Evolutionary conservation across 2,329 filamentous ascomycete species (phyloP), one percentile per base, ranked within the genome.

Genomic region (Myriangium duriaei): DNA sequence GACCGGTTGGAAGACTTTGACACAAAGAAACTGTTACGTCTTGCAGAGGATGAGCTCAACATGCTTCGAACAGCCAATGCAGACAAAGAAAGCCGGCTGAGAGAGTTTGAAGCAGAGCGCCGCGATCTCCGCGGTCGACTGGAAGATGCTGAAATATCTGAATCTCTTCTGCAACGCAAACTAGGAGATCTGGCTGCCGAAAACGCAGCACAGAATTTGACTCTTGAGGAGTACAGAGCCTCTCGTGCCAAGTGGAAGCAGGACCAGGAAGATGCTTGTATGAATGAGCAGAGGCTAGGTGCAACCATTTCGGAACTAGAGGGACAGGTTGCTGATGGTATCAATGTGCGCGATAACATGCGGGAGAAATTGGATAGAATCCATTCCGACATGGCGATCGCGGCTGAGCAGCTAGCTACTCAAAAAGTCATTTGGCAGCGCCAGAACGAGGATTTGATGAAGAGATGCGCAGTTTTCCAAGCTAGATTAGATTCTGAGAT

Each of bases 351-450:
- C 41, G 84, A 94, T 55, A 76, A 71, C 43, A 87, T 92, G 73
- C 79, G 85, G 47, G 68, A 69, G 55, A 93, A 91, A 59, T 81
- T 95, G 51, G 75, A 88, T 49, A 76, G 76, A 42, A 67, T 98
- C 28, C 87, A 96, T 59, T 74, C 85, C 45, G 85, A 95, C 49
- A 88, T 96, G 79, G 73, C 77, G 19, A 68, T 68, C 40, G 82
- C 85, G 34, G 79, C 83, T 37, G 75, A 76, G 32, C 80, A 93
- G 44, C 76, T 95, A 44, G 77, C 81, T 14, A 76, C 82, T 50
- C 87, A 96, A 54, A 88, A 87, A 54, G 76, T 80, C 18, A 70
- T 73, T 24, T 87, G 81, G 62, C 75, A 76, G 50, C 81, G 81
- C 61, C 80, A 62, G 41, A 73, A 76, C 48, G 67, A 76, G 41